Evolutionary conservation across 139 green algal genomes (phyloP).

Genomic region (Chlorella sp.): DNA sequence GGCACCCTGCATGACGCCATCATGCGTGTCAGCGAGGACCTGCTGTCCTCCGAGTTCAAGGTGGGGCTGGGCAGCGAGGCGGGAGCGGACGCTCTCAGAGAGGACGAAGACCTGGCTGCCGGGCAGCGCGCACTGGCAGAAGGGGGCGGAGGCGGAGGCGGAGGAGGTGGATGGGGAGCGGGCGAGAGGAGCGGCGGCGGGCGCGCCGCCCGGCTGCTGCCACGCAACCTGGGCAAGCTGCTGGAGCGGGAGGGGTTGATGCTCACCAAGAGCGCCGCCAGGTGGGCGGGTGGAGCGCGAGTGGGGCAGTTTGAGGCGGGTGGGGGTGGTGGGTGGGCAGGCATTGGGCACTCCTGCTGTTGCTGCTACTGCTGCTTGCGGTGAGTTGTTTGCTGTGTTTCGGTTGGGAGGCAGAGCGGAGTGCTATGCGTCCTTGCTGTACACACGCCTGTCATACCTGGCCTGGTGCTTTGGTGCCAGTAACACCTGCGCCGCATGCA

Average conservation of each 20-base stretch:
- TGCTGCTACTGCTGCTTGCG: no score
- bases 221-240: constrained; percentile 22
- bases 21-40: constrained; percentile 18
- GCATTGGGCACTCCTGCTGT: background rate
- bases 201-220: background rate
- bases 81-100: background rate
- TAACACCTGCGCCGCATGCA: background rate
- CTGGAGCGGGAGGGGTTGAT: constrained; percentile 14
- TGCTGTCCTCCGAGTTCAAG: constrained; percentile 22
- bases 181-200: background rate
- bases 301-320: background rate
- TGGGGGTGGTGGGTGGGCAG: background rate
- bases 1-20: background rate
- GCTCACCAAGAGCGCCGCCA: constrained; percentile 24
- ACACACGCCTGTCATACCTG: background rate
- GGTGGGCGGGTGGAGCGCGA: background rate
- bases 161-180: background rate
- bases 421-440: background rate
- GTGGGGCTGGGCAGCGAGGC: constrained; percentile 6
- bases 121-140: background rate
- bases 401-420: background rate
- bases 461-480: background rate
- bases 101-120: background rate
- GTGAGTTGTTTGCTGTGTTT: background rate
- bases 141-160: background rate